A percentile compares a stretch with the other conserved stretches of the same genome.
phyloP scores from a whole-genome alignment of 2,329 filamentous ascomycete genomes.

The Fusarium floridanum region DNA sequence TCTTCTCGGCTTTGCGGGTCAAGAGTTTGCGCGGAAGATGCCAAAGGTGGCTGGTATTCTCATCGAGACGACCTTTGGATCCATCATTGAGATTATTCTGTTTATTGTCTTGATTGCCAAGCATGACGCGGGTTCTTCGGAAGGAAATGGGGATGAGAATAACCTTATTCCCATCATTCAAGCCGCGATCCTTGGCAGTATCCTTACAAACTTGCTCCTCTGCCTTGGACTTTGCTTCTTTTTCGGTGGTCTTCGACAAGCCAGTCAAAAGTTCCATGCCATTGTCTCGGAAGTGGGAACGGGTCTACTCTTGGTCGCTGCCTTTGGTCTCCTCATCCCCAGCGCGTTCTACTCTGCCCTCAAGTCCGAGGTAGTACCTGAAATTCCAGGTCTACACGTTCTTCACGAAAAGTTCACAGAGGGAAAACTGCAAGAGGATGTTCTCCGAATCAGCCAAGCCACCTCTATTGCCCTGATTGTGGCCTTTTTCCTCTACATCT shows the following conservation, averaged over 20 bases:
- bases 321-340: constrained; percentile 52
- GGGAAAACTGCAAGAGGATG: constrained; percentile 58
- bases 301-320: constrained; percentile 73
- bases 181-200: constrained; percentile 77
- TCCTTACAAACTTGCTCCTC: constrained; percentile 75
- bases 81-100: constrained; percentile 76
- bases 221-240: constrained; percentile 78
- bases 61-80: constrained; percentile 67
- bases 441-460: constrained; percentile 71
- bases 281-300: constrained; percentile 77
- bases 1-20: constrained; percentile 60
- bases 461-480: constrained; percentile 72
- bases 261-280: constrained; percentile 72
- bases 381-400: constrained; percentile 36
- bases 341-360: constrained; percentile 54
- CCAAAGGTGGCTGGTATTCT: constrained; percentile 71
- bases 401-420: constrained; percentile 49
- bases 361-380: constrained; percentile 45
- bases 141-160: constrained; percentile 48
- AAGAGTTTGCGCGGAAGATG: constrained; percentile 74
- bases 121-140: constrained; percentile 31
- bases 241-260: constrained; percentile 70
- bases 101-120: constrained; percentile 72
- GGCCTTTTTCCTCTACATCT: constrained; percentile 68
- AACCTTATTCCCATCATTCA: constrained; percentile 71